Evolutionary conservation across 2,329 filamentous ascomycete species (phyloP).

Genomic region (Fusarium hainanense): DNA sequence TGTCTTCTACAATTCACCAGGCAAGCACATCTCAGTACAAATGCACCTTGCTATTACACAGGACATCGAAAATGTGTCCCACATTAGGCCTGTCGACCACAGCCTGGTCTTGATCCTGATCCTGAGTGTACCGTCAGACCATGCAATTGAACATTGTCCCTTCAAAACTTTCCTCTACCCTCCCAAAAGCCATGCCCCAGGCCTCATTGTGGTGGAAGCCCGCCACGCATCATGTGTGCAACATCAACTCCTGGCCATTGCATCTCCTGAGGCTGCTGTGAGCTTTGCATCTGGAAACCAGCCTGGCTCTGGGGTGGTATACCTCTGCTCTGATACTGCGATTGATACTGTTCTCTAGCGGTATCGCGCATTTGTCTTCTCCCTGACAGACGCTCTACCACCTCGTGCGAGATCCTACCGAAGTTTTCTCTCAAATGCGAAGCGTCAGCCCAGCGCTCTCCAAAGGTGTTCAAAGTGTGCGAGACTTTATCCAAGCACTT

Average conservation of each 20-base stretch:
- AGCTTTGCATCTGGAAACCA: constrained; percentile 33
- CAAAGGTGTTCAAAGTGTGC: constrained; percentile 66
- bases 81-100: neutral
- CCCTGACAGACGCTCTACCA: constrained; percentile 57
- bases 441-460: constrained; percentile 69
- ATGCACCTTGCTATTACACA: neutral
- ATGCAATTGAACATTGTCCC: neutral
- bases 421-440: constrained; percentile 65
- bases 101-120: neutral
- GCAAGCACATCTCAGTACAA: neutral
- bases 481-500: constrained; percentile 65
- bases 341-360: constrained; percentile 50
- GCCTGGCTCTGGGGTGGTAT: constrained; percentile 37
- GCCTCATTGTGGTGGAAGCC: constrained; percentile 23
- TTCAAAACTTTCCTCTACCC: neutral
- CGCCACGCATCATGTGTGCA: constrained; percentile 55
- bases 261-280: constrained; percentile 49
- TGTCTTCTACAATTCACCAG: neutral
- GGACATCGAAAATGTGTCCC: neutral
- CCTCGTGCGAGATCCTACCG: constrained; percentile 60
- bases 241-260: constrained; percentile 60
- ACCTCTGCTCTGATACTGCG: constrained; percentile 49
- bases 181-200: neutral
- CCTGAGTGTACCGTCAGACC: neutral
- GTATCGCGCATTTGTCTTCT: constrained; percentile 51